These are phyloP conservation scores for Phytophthora aleatoria DNA, from an alignment of 352 stramenopile genomes.

Conservation along the genomic window DNA sequence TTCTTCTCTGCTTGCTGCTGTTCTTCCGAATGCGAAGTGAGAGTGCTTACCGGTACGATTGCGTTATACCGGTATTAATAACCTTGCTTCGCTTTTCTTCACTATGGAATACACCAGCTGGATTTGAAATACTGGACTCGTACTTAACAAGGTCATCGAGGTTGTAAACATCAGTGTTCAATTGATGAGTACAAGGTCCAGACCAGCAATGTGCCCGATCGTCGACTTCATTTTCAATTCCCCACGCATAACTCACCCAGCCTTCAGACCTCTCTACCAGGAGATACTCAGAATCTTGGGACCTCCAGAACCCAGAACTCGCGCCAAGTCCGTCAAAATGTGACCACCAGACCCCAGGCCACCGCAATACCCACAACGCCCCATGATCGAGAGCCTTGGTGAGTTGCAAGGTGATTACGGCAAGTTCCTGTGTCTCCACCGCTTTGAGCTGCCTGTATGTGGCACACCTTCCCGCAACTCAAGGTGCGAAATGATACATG, in stretches of 20 bases:
- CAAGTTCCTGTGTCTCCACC: no score
- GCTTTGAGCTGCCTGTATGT: background rate
- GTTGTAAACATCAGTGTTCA: background rate
- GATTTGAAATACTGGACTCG: background rate
- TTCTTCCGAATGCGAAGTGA: no score
- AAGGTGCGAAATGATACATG: background rate
- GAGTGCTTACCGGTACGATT: no score
- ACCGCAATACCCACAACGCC: no score
- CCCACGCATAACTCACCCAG: background rate
- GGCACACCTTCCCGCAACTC: background rate
- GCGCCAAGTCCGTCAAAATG: background rate
- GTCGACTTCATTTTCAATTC: background rate
- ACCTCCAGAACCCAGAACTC: background rate
- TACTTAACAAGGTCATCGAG: background rate
- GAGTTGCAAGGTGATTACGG: background rate
- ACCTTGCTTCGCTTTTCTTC: no score
- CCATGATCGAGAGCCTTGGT: background rate
- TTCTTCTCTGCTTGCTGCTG: no score
- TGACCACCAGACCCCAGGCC: no score
- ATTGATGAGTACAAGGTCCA: background rate
- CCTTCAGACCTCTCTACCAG: no score
- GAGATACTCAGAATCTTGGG: background rate
- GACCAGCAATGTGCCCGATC: background rate
- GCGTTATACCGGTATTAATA: no score
- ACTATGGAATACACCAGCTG: background rate